Conservation (phyloP, 2,329 filamentous ascomycete species). For the Pyricularia sp. region DNA sequence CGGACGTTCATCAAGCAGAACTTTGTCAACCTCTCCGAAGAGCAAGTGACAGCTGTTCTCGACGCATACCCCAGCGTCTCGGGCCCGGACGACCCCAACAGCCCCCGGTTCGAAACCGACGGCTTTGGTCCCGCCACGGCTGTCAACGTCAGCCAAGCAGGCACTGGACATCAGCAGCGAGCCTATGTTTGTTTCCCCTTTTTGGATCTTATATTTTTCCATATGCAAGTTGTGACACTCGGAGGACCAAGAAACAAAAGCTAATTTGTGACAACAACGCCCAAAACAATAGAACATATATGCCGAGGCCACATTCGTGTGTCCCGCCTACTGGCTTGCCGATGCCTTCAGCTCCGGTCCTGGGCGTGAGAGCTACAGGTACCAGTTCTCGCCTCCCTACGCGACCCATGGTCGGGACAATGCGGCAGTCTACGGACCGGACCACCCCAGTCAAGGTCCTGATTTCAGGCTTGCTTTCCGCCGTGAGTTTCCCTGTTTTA, state of each 20-base stretch:
- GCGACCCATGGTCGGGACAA: constrained; percentile 24
- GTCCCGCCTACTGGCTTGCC: constrained; percentile 41
- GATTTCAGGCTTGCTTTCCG: constrained; percentile 3
- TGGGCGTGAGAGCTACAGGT: constrained; percentile 26
- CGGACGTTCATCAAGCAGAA: constrained; percentile 25
- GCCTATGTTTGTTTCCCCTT: constrained; percentile 15
- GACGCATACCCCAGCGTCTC: constrained; percentile 13
- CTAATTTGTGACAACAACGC: neutral
- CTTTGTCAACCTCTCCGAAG: constrained; percentile 28
- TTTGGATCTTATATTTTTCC: neutral
- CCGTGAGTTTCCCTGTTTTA: neutral
- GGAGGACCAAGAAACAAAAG: neutral
- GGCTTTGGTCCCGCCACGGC: constrained; percentile 31
- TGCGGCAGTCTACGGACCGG: neutral
- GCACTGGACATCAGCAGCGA: constrained; percentile 44
- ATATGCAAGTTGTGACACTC: neutral
- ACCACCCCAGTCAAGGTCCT: neutral
- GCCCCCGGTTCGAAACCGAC: constrained; percentile 20
- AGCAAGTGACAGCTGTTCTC: constrained; percentile 22
- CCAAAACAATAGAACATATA: constrained; percentile 32
- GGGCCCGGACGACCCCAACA: constrained; percentile 12
- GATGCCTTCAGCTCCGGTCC: constrained; percentile 27
- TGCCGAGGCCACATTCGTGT: constrained; percentile 42
- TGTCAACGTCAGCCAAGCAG: constrained; percentile 36
- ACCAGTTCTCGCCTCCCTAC: constrained; percentile 30